Evolutionary conservation across 192 early-diverging fungal genomes (phyloP).

Genomic region (Jimgerdemannia lactiflua): DNA sequence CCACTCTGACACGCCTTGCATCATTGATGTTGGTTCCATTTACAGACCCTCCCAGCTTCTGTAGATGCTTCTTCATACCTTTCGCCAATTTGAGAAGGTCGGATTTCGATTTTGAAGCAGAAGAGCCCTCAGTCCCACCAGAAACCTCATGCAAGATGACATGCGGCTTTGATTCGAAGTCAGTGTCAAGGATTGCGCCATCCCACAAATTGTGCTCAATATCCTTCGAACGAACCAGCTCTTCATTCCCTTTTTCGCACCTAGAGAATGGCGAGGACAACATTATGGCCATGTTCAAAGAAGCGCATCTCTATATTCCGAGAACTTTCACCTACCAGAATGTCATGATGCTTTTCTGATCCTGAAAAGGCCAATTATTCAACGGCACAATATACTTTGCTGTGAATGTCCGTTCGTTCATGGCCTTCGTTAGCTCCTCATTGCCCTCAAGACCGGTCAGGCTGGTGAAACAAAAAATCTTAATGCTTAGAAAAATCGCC

Average conservation of each 20-base stretch:
- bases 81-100: constrained; percentile 8
- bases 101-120: background rate
- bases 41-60: background rate
- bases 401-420: constrained; percentile 5
- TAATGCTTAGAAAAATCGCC: background rate
- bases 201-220: constrained; percentile 8
- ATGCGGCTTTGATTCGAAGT: constrained; percentile 3
- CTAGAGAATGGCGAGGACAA: background rate
- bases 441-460: background rate
- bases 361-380: background rate
- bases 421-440: background rate
- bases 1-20: background rate
- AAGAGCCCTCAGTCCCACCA: background rate
- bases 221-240: background rate
- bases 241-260: constrained; percentile 8
- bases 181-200: background rate
- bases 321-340: constrained; percentile 4
- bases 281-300: background rate
- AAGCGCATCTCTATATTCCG: background rate
- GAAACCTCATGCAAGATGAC: constrained; percentile 1
- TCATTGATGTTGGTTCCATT: background rate
- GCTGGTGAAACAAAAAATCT: background rate
- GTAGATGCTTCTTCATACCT: constrained; percentile 4
- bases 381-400: constrained; percentile 6
- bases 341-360: background rate